Evolutionary conservation across 176 grass and related monocot species (phyloP).

Genomic region (Eragrostis nindensis): DNA sequence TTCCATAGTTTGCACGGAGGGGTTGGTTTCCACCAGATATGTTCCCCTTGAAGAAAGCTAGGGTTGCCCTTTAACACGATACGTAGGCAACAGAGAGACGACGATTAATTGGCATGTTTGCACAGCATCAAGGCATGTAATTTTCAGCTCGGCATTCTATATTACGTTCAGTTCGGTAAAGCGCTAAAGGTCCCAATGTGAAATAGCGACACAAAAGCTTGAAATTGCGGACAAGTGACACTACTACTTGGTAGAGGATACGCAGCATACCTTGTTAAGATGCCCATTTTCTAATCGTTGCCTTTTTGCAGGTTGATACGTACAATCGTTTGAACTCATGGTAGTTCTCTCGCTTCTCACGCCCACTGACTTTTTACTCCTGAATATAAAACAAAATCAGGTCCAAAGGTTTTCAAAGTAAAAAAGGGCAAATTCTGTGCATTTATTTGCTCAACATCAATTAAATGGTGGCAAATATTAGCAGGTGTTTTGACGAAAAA

Average conservation of each 20-base stretch:
- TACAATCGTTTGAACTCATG: slow-evolving; percentile 60
- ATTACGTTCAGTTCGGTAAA: not conserved
- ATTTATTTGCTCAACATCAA: slow-evolving; percentile 6
- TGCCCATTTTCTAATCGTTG: slow-evolving; percentile 93
- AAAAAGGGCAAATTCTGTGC: not conserved
- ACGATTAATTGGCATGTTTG: not conserved
- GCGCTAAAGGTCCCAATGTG: not conserved
- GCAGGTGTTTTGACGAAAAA: not conserved
- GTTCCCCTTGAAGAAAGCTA: slow-evolving; percentile 17
- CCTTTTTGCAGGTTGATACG: slow-evolving; percentile 82
- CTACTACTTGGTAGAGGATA: not conserved
- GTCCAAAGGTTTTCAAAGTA: not conserved
- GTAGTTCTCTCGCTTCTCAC: slow-evolving; percentile 55
- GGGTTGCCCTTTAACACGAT: not conserved
- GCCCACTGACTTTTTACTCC: slow-evolving; percentile 52
- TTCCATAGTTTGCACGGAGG: too few species aligned
- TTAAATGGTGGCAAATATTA: not conserved
- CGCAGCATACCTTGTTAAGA: slow-evolving; percentile 63
- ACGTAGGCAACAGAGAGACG: not conserved
- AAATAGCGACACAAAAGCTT: not conserved
- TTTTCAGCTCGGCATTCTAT: not conserved
- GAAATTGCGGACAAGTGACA: not conserved
- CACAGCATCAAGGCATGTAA: not conserved
- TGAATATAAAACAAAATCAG: slow-evolving; percentile 44
- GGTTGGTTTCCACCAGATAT: too few species aligned